Conservation (phyloP, 129 eudicot species). For the Ambrosia artemisiifolia region DNA sequence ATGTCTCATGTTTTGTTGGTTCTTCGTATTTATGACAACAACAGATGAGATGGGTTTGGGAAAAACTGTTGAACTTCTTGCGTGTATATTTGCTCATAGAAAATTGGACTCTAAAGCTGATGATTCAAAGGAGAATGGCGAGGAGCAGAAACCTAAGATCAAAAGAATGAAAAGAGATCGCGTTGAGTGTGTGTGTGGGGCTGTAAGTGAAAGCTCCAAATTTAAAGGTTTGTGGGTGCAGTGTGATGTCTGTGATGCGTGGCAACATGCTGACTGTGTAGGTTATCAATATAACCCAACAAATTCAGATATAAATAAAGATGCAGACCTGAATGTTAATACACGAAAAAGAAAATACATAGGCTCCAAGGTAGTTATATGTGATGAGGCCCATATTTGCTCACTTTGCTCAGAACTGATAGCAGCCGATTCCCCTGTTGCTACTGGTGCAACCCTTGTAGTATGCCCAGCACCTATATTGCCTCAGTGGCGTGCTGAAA, state of each 20-base stretch:
- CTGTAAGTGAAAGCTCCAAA: conserved; percentile 66
- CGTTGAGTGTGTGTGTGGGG: conserved; percentile 91
- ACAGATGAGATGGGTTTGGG: conserved; percentile 99
- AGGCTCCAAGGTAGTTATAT: conserved; percentile 38
- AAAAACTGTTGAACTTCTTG: conserved; percentile 93
- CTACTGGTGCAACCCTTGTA: conserved; percentile 90
- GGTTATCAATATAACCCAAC: conserved; percentile 46
- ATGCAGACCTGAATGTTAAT: conserved; percentile 19
- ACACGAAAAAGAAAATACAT: conserved; percentile 40
- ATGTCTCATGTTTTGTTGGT: conserved; percentile 1
- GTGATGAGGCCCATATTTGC: conserved; percentile 60
- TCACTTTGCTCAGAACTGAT: conserved; percentile 62
- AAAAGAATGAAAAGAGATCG: conserved; percentile 83
- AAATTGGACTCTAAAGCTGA: conserved; percentile 44
- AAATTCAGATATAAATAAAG: conserved; percentile 21
- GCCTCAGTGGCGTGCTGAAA: conserved; percentile 99
- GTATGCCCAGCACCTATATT: conserved; percentile 94
- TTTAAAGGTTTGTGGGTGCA: conserved; percentile 91
- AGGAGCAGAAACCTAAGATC: conserved; percentile 32
- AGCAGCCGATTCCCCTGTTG: conserved; percentile 68
- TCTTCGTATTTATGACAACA: neutral
- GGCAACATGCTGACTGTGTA: conserved; percentile 99
- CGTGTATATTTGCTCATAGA: conserved; percentile 77
- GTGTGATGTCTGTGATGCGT: conserved; percentile 96
- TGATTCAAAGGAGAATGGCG: conserved; percentile 24